Base-by-base conservation (phyloP, 495 filamentous ascomycete genomes). In the Lichina pygmaea region DNA sequence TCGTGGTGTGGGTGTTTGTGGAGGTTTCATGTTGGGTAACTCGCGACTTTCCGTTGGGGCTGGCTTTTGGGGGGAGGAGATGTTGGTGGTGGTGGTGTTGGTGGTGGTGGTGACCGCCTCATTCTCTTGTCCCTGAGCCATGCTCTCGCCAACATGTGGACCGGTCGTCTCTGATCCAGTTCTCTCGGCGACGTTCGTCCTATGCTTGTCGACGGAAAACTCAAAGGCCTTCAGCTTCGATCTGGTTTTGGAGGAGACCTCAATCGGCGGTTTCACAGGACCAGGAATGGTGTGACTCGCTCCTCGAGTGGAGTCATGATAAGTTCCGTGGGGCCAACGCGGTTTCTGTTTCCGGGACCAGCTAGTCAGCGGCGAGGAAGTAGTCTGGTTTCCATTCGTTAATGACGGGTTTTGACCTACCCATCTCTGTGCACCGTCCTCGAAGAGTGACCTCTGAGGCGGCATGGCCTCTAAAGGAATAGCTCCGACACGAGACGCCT, bases 1-100 rank as follows among this genome's bases (percentile, higher is more conserved):
- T 40, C 78, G 68, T 32, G 73, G 71, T 13, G 73, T 71, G 0
- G 86, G 86, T 3, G 86, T 92, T 39, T 72, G 73, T 4, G 78
- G 68, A 48, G 67, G 65, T 57, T 74, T 59, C 44, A 63, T 66
- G 37, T 50, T 45, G 2, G 24, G 24, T 24, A 24, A 24, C 1
- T 24, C 24, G 24, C 24, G 24, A 24, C 24, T 24, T 24, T 24
- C 24, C 4, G 24, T 24, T 24, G 24, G 1, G 55, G 51, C 38
- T 65, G 54, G 13, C 41, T 50, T 41, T 59, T 53, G 37, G 49
- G 53, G 7, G 52, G 51, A 40, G 50, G 42, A 47, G 62, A 52
- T 43, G 49, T 44, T 46, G 53, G 55, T 42, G 50, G 51, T 30
- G 56, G 42, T 48, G 62, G 52, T 43, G 49, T 44, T 46, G 53